Evolutionary conservation across 352 stramenopile genomes (phyloP).

Genomic region (Lagenidium giganteum): DNA sequence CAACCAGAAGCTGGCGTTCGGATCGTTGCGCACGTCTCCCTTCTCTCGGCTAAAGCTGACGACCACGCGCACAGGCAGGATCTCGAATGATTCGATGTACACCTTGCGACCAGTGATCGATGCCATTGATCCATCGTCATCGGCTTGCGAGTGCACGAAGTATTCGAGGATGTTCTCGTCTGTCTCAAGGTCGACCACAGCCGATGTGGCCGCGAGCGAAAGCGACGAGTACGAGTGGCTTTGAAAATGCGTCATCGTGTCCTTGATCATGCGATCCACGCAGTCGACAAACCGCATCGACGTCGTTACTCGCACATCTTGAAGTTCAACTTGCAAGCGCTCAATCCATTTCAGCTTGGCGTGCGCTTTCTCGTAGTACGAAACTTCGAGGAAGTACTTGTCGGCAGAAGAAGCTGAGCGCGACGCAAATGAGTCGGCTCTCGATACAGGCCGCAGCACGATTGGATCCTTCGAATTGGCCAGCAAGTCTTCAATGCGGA

Average conservation of each 20-base stretch:
- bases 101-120: constrained; percentile 74
- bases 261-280: constrained; percentile 44
- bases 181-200: constrained; percentile 18
- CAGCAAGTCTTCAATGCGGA: constrained; percentile 71
- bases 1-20: constrained; percentile 62
- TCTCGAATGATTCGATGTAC: constrained; percentile 66
- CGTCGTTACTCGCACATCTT: constrained; percentile 67
- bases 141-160: constrained; percentile 38
- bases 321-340: constrained; percentile 43
- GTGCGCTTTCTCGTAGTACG: constrained; percentile 66
- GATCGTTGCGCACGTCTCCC: constrained; percentile 30
- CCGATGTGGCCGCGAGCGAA: constrained; percentile 26
- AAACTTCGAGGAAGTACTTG: constrained; percentile 63
- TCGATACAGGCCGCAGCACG: constrained; percentile 45
- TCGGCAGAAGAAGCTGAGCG: constrained; percentile 7
- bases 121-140: constrained; percentile 51
- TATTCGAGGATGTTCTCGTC: constrained; percentile 64
- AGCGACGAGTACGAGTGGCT: constrained; percentile 45
- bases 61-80: constrained; percentile 64
- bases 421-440: constrained; percentile 9
- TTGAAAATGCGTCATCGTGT: constrained; percentile 69
- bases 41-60: constrained; percentile 79
- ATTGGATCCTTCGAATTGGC: constrained; percentile 55
- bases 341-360: constrained; percentile 72
- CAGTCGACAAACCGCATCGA: constrained; percentile 81